Evolutionary conservation across 495 filamentous ascomycete species (phyloP), one percentile per base, ranked within the genome.

Genomic region (Durotheca rogersii): DNA sequence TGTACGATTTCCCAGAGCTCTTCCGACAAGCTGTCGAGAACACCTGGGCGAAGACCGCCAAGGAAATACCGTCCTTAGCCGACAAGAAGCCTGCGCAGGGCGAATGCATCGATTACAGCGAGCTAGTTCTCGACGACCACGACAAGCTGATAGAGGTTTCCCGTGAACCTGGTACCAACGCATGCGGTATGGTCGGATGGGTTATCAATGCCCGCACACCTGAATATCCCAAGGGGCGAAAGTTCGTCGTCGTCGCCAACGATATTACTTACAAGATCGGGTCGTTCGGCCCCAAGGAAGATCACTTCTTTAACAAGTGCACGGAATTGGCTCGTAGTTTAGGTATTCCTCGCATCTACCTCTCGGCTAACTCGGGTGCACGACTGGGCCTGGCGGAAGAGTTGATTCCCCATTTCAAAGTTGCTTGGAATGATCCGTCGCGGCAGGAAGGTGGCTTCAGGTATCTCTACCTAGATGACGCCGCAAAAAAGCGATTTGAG

Each of bases 251-350:
- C 53, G 85, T 98, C 44, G 90, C 93, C 79, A 98, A 98, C 77
- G 93, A 98, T 66, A 97, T 98, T 71, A 98, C 93, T 16, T 97
- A 88, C 78, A 93, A 93, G 77, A 98, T 97, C 60, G 93, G 93
- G 61, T 95, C 89, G 11, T 98, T 98, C 69, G 93, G 93, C 41
- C 93, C 93, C 12, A 81, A 82, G 69, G 93, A 98, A 74, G 93
- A 98, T 69, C 87, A 87, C 56, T 98, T 96, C 83, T 98, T 98
- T 83, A 84, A 90, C 76, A 96, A 96, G 79, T 98, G 93, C 72
- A 96, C 93, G 9, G 91, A 98, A 71, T 78, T 96, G 48, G 93
- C 93, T 42, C 80, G 91, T 53, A 90, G 87, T 72, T 73, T 96
- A 42, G 93, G 93, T 37, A 95, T 98, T 64, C 93, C 93, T 14